These are phyloP conservation scores for Picochlorum sp. DNA, from an alignment of 139 green algal genomes.

Conservation along the genomic window DNA sequence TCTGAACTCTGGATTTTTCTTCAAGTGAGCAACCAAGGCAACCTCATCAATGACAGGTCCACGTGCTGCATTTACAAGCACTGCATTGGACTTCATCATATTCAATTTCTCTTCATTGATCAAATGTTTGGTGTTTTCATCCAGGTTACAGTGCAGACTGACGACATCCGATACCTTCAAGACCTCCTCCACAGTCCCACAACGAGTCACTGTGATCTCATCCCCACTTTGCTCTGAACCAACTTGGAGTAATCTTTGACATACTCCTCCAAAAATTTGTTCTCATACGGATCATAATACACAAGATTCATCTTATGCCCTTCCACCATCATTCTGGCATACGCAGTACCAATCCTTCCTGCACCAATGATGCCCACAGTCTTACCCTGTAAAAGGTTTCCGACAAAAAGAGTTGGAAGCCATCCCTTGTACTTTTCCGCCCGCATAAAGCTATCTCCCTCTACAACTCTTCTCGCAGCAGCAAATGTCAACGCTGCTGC, in stretches of 20 bases:
- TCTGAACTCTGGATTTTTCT: slow-evolving; percentile 86
- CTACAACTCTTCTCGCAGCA: slow-evolving; percentile 79
- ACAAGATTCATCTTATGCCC: slow-evolving; percentile 98
- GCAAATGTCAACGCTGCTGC: slow-evolving; percentile 86
- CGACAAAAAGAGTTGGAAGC: slow-evolving; percentile 93
- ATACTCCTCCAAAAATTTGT: slow-evolving; percentile 67
- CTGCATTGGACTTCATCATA: slow-evolving; percentile 90
- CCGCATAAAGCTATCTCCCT: slow-evolving; percentile 97
- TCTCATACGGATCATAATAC: slow-evolving; percentile 94
- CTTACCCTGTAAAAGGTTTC: slow-evolving; percentile 71
- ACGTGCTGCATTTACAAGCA: slow-evolving; percentile 90
- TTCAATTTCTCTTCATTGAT: slow-evolving; percentile 83
- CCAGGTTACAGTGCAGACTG: slow-evolving; percentile 88
- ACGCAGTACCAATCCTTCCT: slow-evolving; percentile 85
- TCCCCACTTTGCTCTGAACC: slow-evolving; percentile 62
- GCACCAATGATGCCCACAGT: slow-evolving; percentile 94
- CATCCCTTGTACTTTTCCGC: slow-evolving; percentile 88
- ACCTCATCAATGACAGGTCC: slow-evolving; percentile 88
- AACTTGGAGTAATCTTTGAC: slow-evolving; percentile 71
- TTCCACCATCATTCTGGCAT: slow-evolving; percentile 97
- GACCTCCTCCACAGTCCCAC: slow-evolving; percentile 87
- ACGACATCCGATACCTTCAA: slow-evolving; percentile 79
- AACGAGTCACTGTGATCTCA: slow-evolving; percentile 54
- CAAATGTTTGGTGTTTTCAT: slow-evolving; percentile 82
- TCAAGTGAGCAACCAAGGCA: slow-evolving; percentile 87